Evolutionary conservation across 768 basidiomycete species (phyloP), one percentile per base, ranked within the genome.

Genomic region (Lactarius tabidus): DNA sequence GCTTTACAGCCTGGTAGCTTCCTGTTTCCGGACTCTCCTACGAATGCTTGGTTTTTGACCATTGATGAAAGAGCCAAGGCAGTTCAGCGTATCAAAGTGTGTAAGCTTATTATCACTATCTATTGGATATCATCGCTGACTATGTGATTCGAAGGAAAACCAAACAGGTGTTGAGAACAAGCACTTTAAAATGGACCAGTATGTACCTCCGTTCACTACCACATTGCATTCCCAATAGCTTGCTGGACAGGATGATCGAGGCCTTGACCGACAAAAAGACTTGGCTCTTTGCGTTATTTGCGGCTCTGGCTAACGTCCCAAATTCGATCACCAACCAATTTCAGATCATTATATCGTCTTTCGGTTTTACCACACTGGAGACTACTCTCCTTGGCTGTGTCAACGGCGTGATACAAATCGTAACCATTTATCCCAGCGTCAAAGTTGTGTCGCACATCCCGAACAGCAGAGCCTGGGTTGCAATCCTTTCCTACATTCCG

Each of bases 121-220:
- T 33, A 33, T 8, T 3, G 33, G 8, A 36, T 36, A 36, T 36
- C 36, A 2, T 12, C 6, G 36, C 10, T 36, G 5, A 36, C 12
- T 6, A 2, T 9, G 8, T 6, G 8, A 52, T 36, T 36, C 36
- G 12, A 36, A 86, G 84, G 81, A 79, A 74, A 90, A 91, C 67
- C 89, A 92, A 82, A 88, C 88, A 0, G 91, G 90, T 33, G 82
- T 91, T 10, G 90, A 91, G 75, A 91, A 90, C 72, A 93, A 92
- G 70, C 81, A 81, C 59, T 92, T 89, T 77, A 92, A 92, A 77
- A 84, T 79, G 60, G 87, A 90, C 39, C 90, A 92, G 89, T 90
- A 62, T 67, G 87, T 79, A 48, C 23, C 14, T n/a, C 48, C 36
- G 17, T n/a, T 15, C 33, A 8, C 26, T 20, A 26, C 23, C 36